These are phyloP conservation scores for Wickerhamiella shivajii DNA, from an alignment of 805 yeast genomes.

Conservation along the genomic window DNA sequence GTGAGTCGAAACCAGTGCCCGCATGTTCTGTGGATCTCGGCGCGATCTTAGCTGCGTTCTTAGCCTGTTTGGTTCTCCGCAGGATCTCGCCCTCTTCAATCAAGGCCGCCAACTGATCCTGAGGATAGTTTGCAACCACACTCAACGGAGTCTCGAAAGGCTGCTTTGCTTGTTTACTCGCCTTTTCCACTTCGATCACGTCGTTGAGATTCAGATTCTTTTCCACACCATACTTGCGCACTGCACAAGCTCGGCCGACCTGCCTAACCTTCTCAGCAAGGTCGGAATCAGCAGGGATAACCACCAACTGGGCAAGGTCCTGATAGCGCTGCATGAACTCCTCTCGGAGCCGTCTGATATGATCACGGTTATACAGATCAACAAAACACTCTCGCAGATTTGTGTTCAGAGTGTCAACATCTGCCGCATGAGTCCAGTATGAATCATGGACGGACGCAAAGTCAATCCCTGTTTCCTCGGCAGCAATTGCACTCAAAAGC, in stretches of 20 bases:
- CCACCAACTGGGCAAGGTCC: constrained; percentile 48
- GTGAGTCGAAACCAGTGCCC: constrained; percentile 24
- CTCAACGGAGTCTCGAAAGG: constrained; percentile 50
- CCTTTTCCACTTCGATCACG: constrained; percentile 61
- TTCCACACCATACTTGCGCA: constrained; percentile 19
- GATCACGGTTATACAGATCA: constrained; percentile 55
- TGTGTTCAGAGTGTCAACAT: constrained; percentile 56
- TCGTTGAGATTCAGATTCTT: constrained; percentile 44
- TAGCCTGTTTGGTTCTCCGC: constrained; percentile 5
- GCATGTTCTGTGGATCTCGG: constrained; percentile 22
- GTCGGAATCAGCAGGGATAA: constrained; percentile 37
- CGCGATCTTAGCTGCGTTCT: neutral
- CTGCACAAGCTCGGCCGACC: constrained; percentile 35
- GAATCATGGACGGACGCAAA: constrained; percentile 97
- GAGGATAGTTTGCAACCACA: constrained; percentile 23
- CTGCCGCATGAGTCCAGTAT: constrained; percentile 93
- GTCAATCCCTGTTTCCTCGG: constrained; percentile 46
- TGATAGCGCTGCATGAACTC: constrained; percentile 75
- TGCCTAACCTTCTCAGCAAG: constrained; percentile 36
- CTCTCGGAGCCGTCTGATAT: constrained; percentile 51
- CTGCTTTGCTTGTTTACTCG: constrained; percentile 26
- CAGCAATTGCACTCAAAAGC: constrained; percentile 73
- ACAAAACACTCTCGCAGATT: constrained; percentile 68
- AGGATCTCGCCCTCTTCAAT: constrained; percentile 17
- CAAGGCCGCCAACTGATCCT: constrained; percentile 23